Evolutionary conservation across 2,329 filamentous ascomycete genomes (phyloP), one percentile per base, ranked within the genome.

Genomic region (Onygenales sp.): DNA sequence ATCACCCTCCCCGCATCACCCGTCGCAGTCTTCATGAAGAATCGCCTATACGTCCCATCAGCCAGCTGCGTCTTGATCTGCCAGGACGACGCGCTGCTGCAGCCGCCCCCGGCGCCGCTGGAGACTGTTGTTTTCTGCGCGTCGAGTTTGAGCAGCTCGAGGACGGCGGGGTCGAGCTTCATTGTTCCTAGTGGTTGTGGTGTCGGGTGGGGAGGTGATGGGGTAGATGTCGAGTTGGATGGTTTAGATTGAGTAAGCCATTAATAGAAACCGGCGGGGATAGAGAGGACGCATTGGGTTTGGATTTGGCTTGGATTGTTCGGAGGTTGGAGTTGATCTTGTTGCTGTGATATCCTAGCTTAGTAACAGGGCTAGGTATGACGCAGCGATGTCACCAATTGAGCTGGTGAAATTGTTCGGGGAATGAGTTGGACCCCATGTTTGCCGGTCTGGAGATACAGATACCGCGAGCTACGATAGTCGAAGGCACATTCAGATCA

Each of bases 21-120:
- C 2, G 60, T 51, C 1, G 68, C 68, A 1, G 66, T 71, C 58
- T 75, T 72, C 41, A 73, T 58, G 53, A 74, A 74, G 60, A 70
- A 70, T 35, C 57, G 62, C 2, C 63, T 61, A 50, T 66, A 59
- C 60, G 65, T 59, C 54, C 41, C 50, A 21, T 52, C 50, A 3
- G 35, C 17, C 17, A 49, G 46, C n/a, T 31, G 39, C 11, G 46
- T 49, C 2, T 5, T 49, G 36, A 49, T 49, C 41, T 39, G 31
- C 7, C 35, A 35, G 3, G 46, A 17, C 11, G 46, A 49, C 14
- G 46, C 46, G 35, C 46, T 49, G 46, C 46, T 49, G 17, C 46
- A 49, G 13, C 46, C 46, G 10, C 36, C 46, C 9, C 36, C 46
- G 8, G 36, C 14, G n/a, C 46, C 17, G 21, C 21, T 27, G 36